Evolutionary conservation across 2,329 filamentous ascomycete genomes (phyloP), one percentile per base, ranked within the genome.

Genomic region (Stemphylium beticola): DNA sequence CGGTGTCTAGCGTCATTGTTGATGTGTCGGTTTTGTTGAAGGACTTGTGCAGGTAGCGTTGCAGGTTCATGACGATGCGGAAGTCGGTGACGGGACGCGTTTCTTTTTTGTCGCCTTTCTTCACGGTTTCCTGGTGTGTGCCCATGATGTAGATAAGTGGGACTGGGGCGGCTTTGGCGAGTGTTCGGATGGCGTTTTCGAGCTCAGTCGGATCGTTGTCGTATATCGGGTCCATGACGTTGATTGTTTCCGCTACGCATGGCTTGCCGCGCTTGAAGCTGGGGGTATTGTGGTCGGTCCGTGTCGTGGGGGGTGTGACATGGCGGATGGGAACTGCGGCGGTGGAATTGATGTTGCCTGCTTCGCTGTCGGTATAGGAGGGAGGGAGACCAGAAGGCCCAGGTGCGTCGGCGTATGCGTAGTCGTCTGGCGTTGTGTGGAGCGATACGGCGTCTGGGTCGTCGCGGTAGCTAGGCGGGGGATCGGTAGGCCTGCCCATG

Each of bases 1-100:
- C 83, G 0, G 83, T 82, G 9, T 46, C 43, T 10, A 77, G 60
- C 1, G 50, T 50, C 71, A 74, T 75, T 24, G 62, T 64, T 0
- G 60, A 61, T 0, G 54, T 49, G 34, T 68, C 62, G 6, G 48
- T 36, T 6, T 54, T 32, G 8, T 65, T 45, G 44, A 67, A 68
- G 39, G 67, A 55, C 1, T 47, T 54, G 10, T 58, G 50, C 9
- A 76, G 53, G 52, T 73, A 76, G 1, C 59, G 54, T 15, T 66
- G 63, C 18, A 76, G 52, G 44, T 68, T 68, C n/a, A 77, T 58
- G 10, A 73, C 68, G 41, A 77, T 65, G 18, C 75, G 58, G 55
- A 77, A 77, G 58, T 77, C 75, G 9, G 66, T 73, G 14, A 77
- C 51, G 7, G 66, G 47, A 18, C 68, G 67, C 18, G 60, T 74